Percentiles rank a stretch among this genome's conserved stretches.
phyloP scores from a whole-genome alignment of 2,329 filamentous ascomycete genomes.

The Elsinoe perseae region DNA sequence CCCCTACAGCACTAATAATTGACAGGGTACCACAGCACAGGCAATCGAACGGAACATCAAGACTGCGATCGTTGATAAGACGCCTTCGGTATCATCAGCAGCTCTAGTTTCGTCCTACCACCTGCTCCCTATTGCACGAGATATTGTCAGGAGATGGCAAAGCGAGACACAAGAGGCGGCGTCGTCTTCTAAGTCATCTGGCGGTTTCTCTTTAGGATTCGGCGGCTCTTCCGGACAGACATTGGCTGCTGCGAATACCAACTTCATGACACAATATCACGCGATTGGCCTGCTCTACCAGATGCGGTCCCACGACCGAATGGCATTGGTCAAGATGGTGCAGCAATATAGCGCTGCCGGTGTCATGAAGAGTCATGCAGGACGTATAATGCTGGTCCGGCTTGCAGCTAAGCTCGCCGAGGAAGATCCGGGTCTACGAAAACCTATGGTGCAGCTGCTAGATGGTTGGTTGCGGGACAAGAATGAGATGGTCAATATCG shows the following conservation, averaged over 20 bases:
- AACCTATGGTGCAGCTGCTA: conserved; percentile 93
- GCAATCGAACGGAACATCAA: conserved; percentile 95
- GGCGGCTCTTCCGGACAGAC: conserved; percentile 68
- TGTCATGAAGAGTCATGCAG: conserved; percentile 89
- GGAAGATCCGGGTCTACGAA: conserved; percentile 79
- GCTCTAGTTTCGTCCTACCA: conserved; percentile 96
- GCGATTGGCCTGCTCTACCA: conserved; percentile 95
- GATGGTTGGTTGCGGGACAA: conserved; percentile 97
- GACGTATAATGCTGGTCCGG: conserved; percentile 84
- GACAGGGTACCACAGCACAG: conserved; percentile 66
- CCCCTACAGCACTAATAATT: neutral
- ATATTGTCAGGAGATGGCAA: conserved; percentile 95
- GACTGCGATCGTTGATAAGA: conserved; percentile 98
- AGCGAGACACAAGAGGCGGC: conserved; percentile 97
- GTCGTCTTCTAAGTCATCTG: conserved; percentile 76
- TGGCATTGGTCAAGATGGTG: conserved; percentile 99
- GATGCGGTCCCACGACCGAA: conserved; percentile 94
- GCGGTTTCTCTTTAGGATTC: conserved; percentile 86
- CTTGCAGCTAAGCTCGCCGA: conserved; percentile 89
- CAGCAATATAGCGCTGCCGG: conserved; percentile 92
- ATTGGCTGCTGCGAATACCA: conserved; percentile 69
- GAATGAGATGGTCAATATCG: conserved; percentile 99
- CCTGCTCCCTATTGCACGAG: conserved; percentile 87
- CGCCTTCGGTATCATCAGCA: conserved; percentile 90
- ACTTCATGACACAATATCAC: conserved; percentile 97